Evolutionary conservation across 805 yeast genomes (phyloP), one percentile per base, ranked within the genome.

Genomic region (Kazachstania taianensis): DNA sequence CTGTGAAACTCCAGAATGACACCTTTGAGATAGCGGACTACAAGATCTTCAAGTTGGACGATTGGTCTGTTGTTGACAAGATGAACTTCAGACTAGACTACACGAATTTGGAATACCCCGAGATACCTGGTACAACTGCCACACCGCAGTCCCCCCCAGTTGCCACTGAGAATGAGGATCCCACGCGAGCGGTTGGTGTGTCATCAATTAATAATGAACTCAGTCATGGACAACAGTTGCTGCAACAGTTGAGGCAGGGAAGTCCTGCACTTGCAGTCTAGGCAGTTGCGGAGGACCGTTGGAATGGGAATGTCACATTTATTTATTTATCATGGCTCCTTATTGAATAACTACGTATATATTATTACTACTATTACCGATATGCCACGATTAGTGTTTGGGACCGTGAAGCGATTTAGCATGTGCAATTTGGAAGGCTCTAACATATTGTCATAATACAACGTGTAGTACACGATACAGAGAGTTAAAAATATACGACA

Each of bases 41-140:
- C 48, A 65, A 60, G 41, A 52, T 66, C 10, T 68, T 68, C 43
- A 66, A 64, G 45, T 57, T 66, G 22, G 60, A 52, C 35, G 64
- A 59, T 34, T 68, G 73, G 73, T 56, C 59, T 13, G 55, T 65
- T 12, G 46, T 52, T 14, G 73, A 67, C 39, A 64, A 61, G 48
- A 45, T 53, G 19, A 65, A 66, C 41, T 59, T 56, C 43, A 64
- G 55, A 42, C 48, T 67, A 33, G 70, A 66, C 29, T 62, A 59
- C 37, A 32, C 51, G 9, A 38, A 45, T 23, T 38, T 56, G 27
- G 45, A 42, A 28, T 36, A 25, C 17, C 23, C 28, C 14, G 34
- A 38, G 5, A 8, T 9, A 14, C 15, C 12, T n/a, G 25, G 25
- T n/a, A 22, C 12, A 3, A 9, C 27, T 13, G 12, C 13, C 25